Evolutionary conservation across 1,284 basidiomycete genomes (phyloP).

Genomic region (Spongispora temasekensis): DNA sequence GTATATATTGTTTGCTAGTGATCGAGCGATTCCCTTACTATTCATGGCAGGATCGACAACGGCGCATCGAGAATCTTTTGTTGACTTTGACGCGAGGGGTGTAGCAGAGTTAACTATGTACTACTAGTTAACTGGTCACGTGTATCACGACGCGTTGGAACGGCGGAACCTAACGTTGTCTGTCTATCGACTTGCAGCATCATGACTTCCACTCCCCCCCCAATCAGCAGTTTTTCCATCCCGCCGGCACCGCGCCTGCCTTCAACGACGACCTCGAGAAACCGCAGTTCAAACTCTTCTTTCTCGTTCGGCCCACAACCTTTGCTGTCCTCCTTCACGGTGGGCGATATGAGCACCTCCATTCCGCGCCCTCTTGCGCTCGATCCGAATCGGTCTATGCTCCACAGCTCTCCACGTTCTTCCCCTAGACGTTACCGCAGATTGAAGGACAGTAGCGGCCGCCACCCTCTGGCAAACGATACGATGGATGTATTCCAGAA

Average conservation of each 20-base stretch:
- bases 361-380: conserved; percentile 56
- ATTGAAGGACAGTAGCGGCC: conserved; percentile 47
- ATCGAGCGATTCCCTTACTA: background rate
- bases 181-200: background rate
- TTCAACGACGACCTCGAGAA: conserved; percentile 33
- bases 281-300: conserved; percentile 69
- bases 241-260: conserved; percentile 29
- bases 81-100: conserved; percentile 51
- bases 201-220: conserved; percentile 37
- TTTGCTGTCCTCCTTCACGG: conserved; percentile 66
- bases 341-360: conserved; percentile 56
- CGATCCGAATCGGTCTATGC: conserved; percentile 75
- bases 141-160: too few species aligned
- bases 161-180: too few species aligned
- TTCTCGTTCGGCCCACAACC: conserved; percentile 81
- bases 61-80: conserved; percentile 73
- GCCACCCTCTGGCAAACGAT: conserved; percentile 75
- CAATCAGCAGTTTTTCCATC: conserved; percentile 28
- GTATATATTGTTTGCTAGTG: conserved; percentile 13
- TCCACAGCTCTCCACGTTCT: conserved; percentile 67
- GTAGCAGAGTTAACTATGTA: conserved; percentile 36
- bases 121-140: background rate
- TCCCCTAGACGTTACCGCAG: conserved; percentile 57
- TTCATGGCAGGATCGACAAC: conserved; percentile 66
- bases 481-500: conserved; percentile 76